Evolutionary conservation across 805 yeast genomes (phyloP).

Genomic region (Maudiozyma bulderi): DNA sequence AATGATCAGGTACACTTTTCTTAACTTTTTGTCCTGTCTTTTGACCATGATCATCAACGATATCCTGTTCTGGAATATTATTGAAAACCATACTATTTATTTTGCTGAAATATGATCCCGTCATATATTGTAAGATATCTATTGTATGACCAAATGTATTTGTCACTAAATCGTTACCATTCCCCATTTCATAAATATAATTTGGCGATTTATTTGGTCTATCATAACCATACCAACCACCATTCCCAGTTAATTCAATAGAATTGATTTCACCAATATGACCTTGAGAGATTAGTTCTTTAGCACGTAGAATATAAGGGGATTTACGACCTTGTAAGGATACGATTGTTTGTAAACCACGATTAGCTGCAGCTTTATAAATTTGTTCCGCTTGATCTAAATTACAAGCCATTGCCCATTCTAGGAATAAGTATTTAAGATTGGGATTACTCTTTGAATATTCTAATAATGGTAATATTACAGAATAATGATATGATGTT

Average conservation of each 20-base stretch:
- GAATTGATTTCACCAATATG: slow-evolving; percentile 26
- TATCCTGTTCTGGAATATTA: slow-evolving; percentile 22
- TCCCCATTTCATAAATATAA: slow-evolving; percentile 21
- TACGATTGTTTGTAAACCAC: slow-evolving; percentile 24
- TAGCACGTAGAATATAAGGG: slow-evolving; percentile 25
- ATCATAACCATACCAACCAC: slow-evolving; percentile 28
- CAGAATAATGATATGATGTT: slow-evolving; percentile 13
- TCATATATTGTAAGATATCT: slow-evolving; percentile 24
- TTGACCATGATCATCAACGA: slow-evolving; percentile 20
- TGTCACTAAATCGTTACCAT: slow-evolving; percentile 23
- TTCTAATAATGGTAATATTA: slow-evolving; percentile 16
- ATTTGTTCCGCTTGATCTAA: slow-evolving; percentile 21
- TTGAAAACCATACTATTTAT: slow-evolving; percentile 24
- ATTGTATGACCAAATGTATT: slow-evolving; percentile 27
- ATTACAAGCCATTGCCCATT: slow-evolving; percentile 23
- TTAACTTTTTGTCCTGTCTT: slow-evolving; percentile 14
- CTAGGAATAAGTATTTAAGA: slow-evolving; percentile 21
- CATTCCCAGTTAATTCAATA: slow-evolving; percentile 25
- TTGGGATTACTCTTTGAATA: slow-evolving; percentile 15
- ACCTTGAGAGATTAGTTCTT: slow-evolving; percentile 23
- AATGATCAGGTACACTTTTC: slow-evolving; percentile 25
- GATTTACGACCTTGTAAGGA: slow-evolving; percentile 27
- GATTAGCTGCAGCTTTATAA: slow-evolving; percentile 16
- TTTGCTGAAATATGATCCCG: slow-evolving; percentile 22
- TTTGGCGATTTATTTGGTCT: slow-evolving; percentile 20